Evolutionary conservation across 2,329 filamentous ascomycete species (phyloP).

Genomic region (Exophiala calicioides): DNA sequence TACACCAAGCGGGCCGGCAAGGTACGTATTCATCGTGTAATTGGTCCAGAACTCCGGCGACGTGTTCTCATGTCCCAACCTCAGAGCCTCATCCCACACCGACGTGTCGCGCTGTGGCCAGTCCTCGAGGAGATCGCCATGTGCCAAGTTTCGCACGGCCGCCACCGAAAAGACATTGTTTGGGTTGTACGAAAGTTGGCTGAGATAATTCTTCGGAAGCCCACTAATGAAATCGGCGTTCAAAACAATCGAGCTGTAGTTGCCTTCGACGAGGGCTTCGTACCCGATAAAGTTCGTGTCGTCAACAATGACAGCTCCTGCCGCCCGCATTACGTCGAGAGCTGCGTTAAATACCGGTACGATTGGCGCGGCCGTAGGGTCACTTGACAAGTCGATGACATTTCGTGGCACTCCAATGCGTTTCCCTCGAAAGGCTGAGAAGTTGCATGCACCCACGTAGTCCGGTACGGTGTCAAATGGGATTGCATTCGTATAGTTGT

Average conservation of each 20-base stretch:
- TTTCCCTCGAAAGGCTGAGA: conserved; percentile 55
- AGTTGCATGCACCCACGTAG: conserved; percentile 61
- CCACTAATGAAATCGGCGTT: conserved; percentile 62
- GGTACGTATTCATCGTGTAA: conserved; percentile 55
- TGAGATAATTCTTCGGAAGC: conserved; percentile 59
- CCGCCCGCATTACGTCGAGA: conserved; percentile 53
- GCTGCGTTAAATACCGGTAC: conserved; percentile 58
- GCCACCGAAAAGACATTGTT: conserved; percentile 54
- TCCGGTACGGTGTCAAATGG: conserved; percentile 57
- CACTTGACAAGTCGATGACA: conserved; percentile 46
- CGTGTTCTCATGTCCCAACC: conserved; percentile 59
- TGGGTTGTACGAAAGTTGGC: conserved; percentile 59
- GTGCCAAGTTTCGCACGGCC: conserved; percentile 59
- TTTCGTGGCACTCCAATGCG: conserved; percentile 67
- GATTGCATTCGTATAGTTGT: conserved; percentile 62
- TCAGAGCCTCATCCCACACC: conserved; percentile 57
- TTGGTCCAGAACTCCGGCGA: conserved; percentile 58
- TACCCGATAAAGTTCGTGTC: conserved; percentile 60
- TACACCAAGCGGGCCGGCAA: conserved; percentile 61
- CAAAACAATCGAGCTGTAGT: conserved; percentile 46
- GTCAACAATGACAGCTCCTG: conserved; percentile 63
- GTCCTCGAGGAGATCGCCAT: conserved; percentile 54
- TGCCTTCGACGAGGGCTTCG: conserved; percentile 40
- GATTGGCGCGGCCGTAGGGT: conserved; percentile 42
- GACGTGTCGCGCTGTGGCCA: conserved; percentile 63